These are phyloP conservation scores for Styphnolobium japonicum DNA, from an alignment of 306 rosid genomes.

Conservation along the genomic window DNA sequence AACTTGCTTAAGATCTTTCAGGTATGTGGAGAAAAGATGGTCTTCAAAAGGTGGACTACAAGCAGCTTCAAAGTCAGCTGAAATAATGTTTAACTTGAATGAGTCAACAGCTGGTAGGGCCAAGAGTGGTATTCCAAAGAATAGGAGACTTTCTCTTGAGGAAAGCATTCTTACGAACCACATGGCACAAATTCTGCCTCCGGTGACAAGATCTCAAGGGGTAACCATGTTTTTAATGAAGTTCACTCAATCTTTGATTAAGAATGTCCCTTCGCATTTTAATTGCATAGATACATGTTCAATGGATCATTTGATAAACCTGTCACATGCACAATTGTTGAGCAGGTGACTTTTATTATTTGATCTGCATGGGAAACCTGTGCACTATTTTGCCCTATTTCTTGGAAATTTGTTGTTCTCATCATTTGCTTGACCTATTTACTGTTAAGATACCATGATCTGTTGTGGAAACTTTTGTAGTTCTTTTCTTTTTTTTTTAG, in stretches of 20 bases:
- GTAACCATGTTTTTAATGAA: slow-evolving; percentile 38
- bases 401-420: not conserved
- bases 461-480: not conserved
- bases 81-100: slow-evolving; percentile 21
- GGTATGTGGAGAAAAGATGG: slow-evolving; percentile 81
- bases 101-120: slow-evolving; percentile 27
- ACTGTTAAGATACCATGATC: not conserved
- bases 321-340: not conserved
- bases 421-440: not conserved
- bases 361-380: not conserved
- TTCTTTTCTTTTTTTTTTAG: not conserved
- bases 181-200: slow-evolving; percentile 30
- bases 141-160: slow-evolving; percentile 71
- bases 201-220: slow-evolving; percentile 37
- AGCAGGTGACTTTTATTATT: not conserved
- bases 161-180: slow-evolving; percentile 61
- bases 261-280: not conserved
- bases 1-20: slow-evolving; percentile 38
- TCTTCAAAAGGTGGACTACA: slow-evolving; percentile 35
- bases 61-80: slow-evolving; percentile 37
- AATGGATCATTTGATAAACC: not conserved
- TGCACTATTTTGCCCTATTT: not conserved
- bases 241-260: not conserved
- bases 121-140: slow-evolving; percentile 35
- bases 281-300: not conserved